These are phyloP conservation scores for Suaeda aralocaspica DNA, from an alignment of 148 eudicot species.

Conservation along the genomic window DNA sequence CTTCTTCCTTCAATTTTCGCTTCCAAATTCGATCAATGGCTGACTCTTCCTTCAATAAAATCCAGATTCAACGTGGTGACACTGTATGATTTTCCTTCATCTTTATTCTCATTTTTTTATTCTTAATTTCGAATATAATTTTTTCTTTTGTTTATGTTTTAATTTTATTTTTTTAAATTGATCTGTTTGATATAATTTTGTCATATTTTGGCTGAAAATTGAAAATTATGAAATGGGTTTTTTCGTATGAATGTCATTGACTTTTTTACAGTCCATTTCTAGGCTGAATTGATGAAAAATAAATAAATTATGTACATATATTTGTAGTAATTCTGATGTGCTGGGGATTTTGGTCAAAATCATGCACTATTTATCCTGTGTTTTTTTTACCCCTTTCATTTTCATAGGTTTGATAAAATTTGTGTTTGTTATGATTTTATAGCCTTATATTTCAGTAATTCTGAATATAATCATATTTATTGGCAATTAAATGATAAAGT, in stretches of 20 bases:
- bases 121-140: background rate
- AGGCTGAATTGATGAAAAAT: background rate
- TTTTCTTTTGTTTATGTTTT: background rate
- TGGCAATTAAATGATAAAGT: background rate
- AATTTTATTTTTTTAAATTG: background rate
- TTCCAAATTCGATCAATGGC: conserved; percentile 61
- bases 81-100: conserved; percentile 37
- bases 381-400: background rate
- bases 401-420: too few relatives aligned
- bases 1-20: conserved; percentile 9
- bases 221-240: background rate
- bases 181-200: background rate
- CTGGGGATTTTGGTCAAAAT: background rate
- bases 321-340: background rate
- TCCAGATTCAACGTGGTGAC: conserved; percentile 71
- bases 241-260: background rate
- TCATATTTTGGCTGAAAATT: background rate
- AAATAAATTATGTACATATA: background rate
- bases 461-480: background rate
- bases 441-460: background rate
- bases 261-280: background rate
- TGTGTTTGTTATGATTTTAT: background rate
- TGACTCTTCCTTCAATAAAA: conserved; percentile 62
- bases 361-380: background rate
- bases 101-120: background rate